These are phyloP conservation scores for Populus nigra DNA, from an alignment of 345 rosid species.

Conservation along the genomic window DNA sequence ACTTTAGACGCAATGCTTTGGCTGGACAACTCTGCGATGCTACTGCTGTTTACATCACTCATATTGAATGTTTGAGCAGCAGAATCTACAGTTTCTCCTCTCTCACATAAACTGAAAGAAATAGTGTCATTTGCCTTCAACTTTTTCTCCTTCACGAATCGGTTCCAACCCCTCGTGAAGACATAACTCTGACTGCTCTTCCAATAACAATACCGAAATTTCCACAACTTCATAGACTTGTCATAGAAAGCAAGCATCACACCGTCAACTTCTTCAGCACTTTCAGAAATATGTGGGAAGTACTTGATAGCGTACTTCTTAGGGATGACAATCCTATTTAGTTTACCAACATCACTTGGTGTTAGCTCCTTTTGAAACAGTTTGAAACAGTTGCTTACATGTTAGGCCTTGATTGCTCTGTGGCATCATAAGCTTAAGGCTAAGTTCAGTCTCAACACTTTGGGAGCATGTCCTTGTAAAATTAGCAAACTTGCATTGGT, in stretches of 20 bases:
- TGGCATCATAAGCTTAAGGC: conserved; percentile 13
- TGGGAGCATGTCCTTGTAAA: conserved; percentile 28
- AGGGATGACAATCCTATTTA: conserved; percentile 83
- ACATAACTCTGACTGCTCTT: conserved; percentile 85
- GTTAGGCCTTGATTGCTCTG: conserved; percentile 22
- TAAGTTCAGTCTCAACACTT: conserved; percentile 4
- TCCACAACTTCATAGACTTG: conserved; percentile 65
- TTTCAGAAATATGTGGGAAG: conserved; percentile 40
- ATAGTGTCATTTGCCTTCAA: conserved; percentile 56
- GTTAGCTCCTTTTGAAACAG: conserved; percentile 75
- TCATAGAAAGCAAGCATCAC: conserved; percentile 55
- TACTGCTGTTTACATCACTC: conserved; percentile 31
- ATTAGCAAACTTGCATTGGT: conserved; percentile 48
- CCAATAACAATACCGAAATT: conserved; percentile 87
- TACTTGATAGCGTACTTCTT: conserved; percentile 62
- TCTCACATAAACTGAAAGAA: conserved; percentile 43
- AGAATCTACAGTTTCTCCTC: conserved; percentile 1
- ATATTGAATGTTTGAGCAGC: conserved; percentile 28
- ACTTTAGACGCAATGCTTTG: not conserved
- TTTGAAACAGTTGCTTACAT: conserved; percentile 53
- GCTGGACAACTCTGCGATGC: not conserved
- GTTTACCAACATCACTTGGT: conserved; percentile 85
- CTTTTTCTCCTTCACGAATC: conserved; percentile 62
- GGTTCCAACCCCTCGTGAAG: conserved; percentile 83
- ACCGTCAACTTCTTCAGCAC: conserved; percentile 26